These are phyloP conservation scores for Emergomyces africanus DNA, from an alignment of 2,329 filamentous ascomycete genomes.

Conservation along the genomic window DNA sequence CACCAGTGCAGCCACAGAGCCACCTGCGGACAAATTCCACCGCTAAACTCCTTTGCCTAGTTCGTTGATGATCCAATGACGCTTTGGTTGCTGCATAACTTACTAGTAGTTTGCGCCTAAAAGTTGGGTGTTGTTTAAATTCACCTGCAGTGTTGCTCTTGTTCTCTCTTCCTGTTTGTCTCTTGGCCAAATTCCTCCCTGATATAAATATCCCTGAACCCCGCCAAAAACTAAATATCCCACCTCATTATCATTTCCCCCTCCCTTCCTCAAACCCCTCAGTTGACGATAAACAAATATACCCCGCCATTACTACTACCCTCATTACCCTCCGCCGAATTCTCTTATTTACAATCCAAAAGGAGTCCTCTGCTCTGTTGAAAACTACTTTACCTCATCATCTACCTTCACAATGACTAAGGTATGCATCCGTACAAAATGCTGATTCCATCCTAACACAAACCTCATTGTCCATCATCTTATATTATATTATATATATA, in stretches of 20 bases:
- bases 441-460: background rate
- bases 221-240: background rate
- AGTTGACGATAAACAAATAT: background rate
- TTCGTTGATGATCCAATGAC: background rate
- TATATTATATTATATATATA: too few relatives aligned
- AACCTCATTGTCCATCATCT: background rate
- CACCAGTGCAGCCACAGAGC: background rate
- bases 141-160: background rate
- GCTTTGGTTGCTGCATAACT: background rate
- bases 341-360: background rate
- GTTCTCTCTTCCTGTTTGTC: background rate
- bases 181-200: background rate
- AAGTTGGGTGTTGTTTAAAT: background rate
- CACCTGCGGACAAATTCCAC: background rate
- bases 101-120: background rate
- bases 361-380: background rate
- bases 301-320: background rate
- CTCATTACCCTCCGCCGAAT: background rate
- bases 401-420: slow-evolving; percentile 3
- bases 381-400: background rate
- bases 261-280: background rate
- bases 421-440: background rate
- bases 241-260: background rate
- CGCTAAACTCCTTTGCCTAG: background rate
- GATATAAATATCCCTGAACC: background rate